Base-by-base conservation (phyloP, 1,139 yeast genomes). In the Hansenula sp. region DNA sequence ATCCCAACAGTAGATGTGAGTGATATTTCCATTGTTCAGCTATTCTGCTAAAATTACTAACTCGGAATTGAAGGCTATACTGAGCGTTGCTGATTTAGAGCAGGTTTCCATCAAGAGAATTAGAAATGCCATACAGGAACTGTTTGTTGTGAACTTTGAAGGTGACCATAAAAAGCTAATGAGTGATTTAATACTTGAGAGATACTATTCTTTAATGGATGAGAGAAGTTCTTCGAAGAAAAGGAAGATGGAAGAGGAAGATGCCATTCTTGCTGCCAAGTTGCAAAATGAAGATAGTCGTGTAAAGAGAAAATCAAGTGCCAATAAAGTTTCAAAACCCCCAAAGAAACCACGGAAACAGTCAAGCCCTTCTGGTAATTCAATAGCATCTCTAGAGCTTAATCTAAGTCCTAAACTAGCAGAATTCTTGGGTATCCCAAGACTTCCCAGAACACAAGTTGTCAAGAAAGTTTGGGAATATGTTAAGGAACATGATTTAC, bases 381-480 rank as follows among this genome's bases (percentile, higher is more conserved):
- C 58, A 28, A 59, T 46, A 42, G 60, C 50, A 40, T 48, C 50
- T 6, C 45, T 57, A 27, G 61, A 63, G 18, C 42, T 59, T 65
- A 62, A 62, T 6, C 60, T 84, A 30, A 78, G 86, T 19, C 70
- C 73, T 5, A 75, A 73, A 38, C 69, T 87, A 33, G 68, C 71
- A 36, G 67, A 58, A 5, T 62, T 86, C 21, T 51, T 77, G 21
- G 74, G 71, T 1, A 67, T 57, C 9, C 53, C 70, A 10, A 78
- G 70, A 45, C 59, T 76, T 44, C 74, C 88, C 2, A 67, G 96
- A 53, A 84, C 94, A 0, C 84, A 83, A 57, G 82, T 84, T 25
- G 91, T 85, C 29, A 84, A 85, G 53, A 67, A 65, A 40, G 65
- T 87, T 18, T 88, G 96, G 96, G 76, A 71, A 12, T 81, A 88